Evolutionary conservation across 495 filamentous ascomycete genomes (phyloP), one percentile per base, ranked within the genome.

Genomic region (Thermochaetoides thermophila): DNA sequence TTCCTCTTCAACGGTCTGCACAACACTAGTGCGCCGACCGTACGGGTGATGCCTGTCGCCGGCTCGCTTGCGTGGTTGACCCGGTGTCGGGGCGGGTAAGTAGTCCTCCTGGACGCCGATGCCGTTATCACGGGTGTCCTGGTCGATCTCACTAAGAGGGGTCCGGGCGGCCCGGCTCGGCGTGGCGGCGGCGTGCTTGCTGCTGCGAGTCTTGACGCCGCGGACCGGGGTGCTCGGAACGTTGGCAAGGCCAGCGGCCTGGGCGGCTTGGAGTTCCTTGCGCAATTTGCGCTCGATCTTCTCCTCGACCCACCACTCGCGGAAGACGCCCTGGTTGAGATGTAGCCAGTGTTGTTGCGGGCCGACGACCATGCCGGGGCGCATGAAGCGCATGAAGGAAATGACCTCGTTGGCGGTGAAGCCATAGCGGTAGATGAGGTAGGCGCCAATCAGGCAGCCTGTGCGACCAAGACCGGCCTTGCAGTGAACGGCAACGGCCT

Each of bases 321-420:
- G 76, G 74, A 99, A 99, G 14, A 78, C 71, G 9, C 78, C 79
- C 60, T 99, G 89, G 63, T 99, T 94, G 35, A 96, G 74, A 51
- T 96, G 89, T 12, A 99, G 68, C 89, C 89, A 99, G 55, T 99
- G 89, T 56, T 99, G 89, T 48, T 99, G 89, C n/a, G 89, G 89
- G 1, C 89, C 89, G 20, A 99, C 89, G 2, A 99, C 89, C 89
- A 99, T 99, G 14, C 89, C 89, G 0, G 89, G 89, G 21, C 89
- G 76, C 89, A 96, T 99, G 60, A 99, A 99, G 38, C 89, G 76
- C 89, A 99, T 96, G 59, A 83, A 99, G 4, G 89, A 81, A 57
- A 99, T 99, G 44, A 95, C 72, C 56, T 99, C 89, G 51, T 95
- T 94, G 21, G 91, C 89, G 1, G 87, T 96, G 51, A 96, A 99